A percentile compares a stretch with the other conserved stretches of the same genome.
Conservation (phyloP, 257 asterid species). For the Plantago elongata region DNA sequence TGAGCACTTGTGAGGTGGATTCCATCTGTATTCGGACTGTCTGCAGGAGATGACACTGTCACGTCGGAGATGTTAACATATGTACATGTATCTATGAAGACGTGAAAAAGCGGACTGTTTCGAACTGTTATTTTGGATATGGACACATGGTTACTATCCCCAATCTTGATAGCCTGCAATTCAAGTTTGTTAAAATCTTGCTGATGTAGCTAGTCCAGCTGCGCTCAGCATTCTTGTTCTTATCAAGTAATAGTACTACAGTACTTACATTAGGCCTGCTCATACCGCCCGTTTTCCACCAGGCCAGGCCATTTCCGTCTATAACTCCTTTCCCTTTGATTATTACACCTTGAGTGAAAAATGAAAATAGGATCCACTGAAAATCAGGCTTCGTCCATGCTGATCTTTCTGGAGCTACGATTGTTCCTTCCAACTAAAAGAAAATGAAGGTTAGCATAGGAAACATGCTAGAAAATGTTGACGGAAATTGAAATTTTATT, state of each 20-base stretch:
- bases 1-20: constrained; percentile 21
- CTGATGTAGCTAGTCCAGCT: too few species aligned
- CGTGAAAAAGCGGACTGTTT: constrained; percentile 24
- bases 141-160: neutral
- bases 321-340: constrained; percentile 22
- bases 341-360: constrained; percentile 10
- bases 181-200: neutral
- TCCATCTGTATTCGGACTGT: constrained; percentile 29
- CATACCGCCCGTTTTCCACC: constrained; percentile 12
- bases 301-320: constrained; percentile 26
- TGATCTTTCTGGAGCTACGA: constrained; percentile 19
- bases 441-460: neutral
- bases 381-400: neutral
- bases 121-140: constrained; percentile 23
- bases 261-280: constrained; percentile 20
- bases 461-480: too few species aligned
- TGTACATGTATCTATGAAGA: neutral
- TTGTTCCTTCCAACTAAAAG: constrained; percentile 26
- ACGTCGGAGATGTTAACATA: constrained; percentile 5
- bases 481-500: too few species aligned
- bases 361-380: constrained; percentile 22
- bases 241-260: neutral
- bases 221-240: too few species aligned
- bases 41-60: constrained; percentile 13
- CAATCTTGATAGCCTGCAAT: constrained; percentile 19